Base-by-base conservation (phyloP, 768 basidiomycete species). In the Kockovaella imperatae region DNA sequence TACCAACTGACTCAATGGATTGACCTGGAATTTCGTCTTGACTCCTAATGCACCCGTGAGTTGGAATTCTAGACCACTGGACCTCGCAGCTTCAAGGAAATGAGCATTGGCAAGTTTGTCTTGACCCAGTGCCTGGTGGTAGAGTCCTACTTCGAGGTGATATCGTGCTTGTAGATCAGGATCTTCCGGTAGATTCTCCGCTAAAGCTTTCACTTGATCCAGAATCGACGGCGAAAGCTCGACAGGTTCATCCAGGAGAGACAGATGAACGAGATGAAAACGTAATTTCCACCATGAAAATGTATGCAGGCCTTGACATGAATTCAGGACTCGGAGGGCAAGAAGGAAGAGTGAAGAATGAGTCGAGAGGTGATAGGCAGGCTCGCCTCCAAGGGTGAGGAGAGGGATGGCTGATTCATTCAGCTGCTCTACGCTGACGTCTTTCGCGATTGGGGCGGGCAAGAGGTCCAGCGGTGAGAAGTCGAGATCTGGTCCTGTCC, bases 41-140 rank as follows among this genome's bases (percentile, higher is more conserved):
- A 84, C 88, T 32, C 95, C 95, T 44, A 91, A 75, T 8, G 89
- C 87, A 6, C 95, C 95, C 0, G 87, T 91, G 44, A 97, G 76
- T 70, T 89, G 86, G 67, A 87, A 97, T 69, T 84, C 79, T 56
- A 99, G 70, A 3, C 82, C 83, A 14, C 83, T 85, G 28, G 81
- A 78, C 41, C 77, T 77, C 0, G 87, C 85, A 0, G 91, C 88
- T 14, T 76, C 75, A 30, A 88, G 75, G 59, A 96, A 96, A 46
- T 75, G 74, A 35, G 83, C 82, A 10, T 82, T 80, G 4, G 95
- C 89, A 1, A 74, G 64, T 67, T 81, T 85, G 70, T 95, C 87
- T 40, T 69, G 57, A 8, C 64, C 64, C 40, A 86, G 74, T n/a
- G 77, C 64, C 68, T 95, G 87, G 45, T 87, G 76, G n/a, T 86